A percentile compares a stretch with the other conserved stretches of the same genome.
These are phyloP conservation scores for Starmerella khaoyaiensis DNA, from an alignment of 805 yeast species.

Conservation along the genomic window DNA sequence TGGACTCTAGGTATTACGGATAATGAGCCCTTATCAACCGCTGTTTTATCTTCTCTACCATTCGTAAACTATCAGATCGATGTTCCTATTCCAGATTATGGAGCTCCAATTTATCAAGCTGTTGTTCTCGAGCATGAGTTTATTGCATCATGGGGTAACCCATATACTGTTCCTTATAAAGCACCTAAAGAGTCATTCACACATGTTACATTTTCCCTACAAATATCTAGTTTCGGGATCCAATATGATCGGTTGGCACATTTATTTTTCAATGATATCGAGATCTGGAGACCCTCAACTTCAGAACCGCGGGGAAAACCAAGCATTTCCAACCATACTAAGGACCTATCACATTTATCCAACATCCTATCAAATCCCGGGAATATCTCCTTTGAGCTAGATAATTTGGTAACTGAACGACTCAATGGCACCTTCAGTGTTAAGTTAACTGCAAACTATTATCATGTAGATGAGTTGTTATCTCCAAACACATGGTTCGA, in stretches of 20 bases:
- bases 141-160: conserved; percentile 28
- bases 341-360: conserved; percentile 51
- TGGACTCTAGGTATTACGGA: no score
- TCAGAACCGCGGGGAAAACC: conserved; percentile 51
- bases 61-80: conserved; percentile 8
- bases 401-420: conserved; percentile 40
- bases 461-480: conserved; percentile 14
- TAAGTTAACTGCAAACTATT: conserved; percentile 41
- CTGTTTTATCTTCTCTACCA: no score
- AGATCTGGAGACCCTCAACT: conserved; percentile 67
- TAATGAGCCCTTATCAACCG: no score
- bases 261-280: conserved; percentile 41
- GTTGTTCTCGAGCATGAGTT: conserved; percentile 22
- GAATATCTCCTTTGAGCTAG: conserved; percentile 44
- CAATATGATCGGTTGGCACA: conserved; percentile 33
- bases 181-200: conserved; percentile 27
- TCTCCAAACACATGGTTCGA: conserved; percentile 10
- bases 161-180: conserved; percentile 22
- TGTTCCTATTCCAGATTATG: conserved; percentile 10
- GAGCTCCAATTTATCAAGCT: conserved; percentile 4
- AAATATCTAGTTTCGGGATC: conserved; percentile 25
- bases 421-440: conserved; percentile 52
- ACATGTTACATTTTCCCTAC: conserved; percentile 26
- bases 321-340: conserved; percentile 39
- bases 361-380: conserved; percentile 36